Conservation (phyloP, 805 yeast species). For the Brettanomyces sp. region DNA sequence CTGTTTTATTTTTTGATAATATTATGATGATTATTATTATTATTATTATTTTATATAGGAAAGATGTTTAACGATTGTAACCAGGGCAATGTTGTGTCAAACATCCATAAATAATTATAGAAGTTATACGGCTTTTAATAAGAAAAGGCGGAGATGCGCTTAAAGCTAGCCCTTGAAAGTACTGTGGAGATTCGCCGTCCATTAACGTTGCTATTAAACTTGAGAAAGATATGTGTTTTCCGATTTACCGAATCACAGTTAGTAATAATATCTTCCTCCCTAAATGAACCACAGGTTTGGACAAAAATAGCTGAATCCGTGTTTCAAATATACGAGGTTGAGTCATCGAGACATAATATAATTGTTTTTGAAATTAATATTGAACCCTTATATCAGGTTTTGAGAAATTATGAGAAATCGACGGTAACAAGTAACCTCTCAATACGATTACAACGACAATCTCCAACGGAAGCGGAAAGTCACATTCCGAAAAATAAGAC, state of each 20-base stretch:
- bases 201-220: slow-evolving; percentile 22
- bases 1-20: not conserved
- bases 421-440: slow-evolving; percentile 37
- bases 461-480: slow-evolving; percentile 6
- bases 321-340: slow-evolving; percentile 42
- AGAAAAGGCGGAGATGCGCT: slow-evolving; percentile 12
- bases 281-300: slow-evolving; percentile 63
- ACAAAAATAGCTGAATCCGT: slow-evolving; percentile 40
- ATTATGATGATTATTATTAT: not conserved
- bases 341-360: slow-evolving; percentile 42
- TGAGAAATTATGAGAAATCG: slow-evolving; percentile 46
- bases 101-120: too few species aligned
- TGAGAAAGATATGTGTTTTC: slow-evolving; percentile 48
- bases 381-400: slow-evolving; percentile 49
- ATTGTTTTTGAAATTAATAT: slow-evolving; percentile 54
- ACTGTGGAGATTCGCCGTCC: slow-evolving; percentile 16
- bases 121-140: not conserved
- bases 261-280: slow-evolving; percentile 40
- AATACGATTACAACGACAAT: slow-evolving; percentile 40
- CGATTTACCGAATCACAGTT: slow-evolving; percentile 44
- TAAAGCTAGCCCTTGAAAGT: slow-evolving; percentile 17
- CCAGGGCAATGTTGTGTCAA: too few species aligned
- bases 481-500: slow-evolving; percentile 17
- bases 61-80: not conserved
- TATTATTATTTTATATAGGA: too few species aligned